Percentiles rank a stretch among this genome's conserved stretches.
Conservation (phyloP, 441 rosid genomes). For the Macaranga tanarius region DNA sequence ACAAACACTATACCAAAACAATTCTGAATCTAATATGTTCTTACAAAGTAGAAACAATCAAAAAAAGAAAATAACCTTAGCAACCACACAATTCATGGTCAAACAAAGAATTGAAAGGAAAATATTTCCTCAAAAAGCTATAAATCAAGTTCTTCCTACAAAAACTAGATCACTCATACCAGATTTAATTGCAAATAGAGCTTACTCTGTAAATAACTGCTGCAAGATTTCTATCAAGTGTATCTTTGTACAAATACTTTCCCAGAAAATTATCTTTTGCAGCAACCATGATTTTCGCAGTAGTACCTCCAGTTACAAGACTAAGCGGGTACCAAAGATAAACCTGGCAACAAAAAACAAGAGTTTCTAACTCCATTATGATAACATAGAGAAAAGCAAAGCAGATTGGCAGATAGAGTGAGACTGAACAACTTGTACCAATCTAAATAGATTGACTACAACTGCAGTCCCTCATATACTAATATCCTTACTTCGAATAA, state of each 20-base stretch:
- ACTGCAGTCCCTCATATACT: neutral
- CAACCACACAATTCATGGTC: neutral
- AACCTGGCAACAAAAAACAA: constrained; percentile 46
- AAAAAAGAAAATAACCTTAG: neutral
- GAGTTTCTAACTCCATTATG: neutral
- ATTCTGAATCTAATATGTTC: neutral
- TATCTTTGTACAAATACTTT: constrained; percentile 87
- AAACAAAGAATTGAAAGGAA: neutral
- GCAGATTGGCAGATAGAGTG: too few species aligned
- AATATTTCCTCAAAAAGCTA: neutral
- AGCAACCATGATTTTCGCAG: constrained; percentile 94
- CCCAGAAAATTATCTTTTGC: constrained; percentile 90
- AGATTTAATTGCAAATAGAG: constrained; percentile 1
- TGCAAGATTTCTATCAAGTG: constrained; percentile 82
- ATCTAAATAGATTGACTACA: neutral
- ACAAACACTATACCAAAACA: neutral
- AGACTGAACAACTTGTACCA: too few species aligned
- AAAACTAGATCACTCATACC: neutral
- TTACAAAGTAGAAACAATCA: neutral
- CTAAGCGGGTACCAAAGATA: constrained; percentile 91
- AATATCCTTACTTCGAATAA: too few species aligned
- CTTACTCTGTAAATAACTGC: constrained; percentile 86
- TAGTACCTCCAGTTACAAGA: constrained; percentile 78
- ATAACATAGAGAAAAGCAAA: neutral
- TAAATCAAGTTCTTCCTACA: too few species aligned